Conservation (phyloP, 768 basidiomycete species). For the Lactarius pseudohatsudake region DNA sequence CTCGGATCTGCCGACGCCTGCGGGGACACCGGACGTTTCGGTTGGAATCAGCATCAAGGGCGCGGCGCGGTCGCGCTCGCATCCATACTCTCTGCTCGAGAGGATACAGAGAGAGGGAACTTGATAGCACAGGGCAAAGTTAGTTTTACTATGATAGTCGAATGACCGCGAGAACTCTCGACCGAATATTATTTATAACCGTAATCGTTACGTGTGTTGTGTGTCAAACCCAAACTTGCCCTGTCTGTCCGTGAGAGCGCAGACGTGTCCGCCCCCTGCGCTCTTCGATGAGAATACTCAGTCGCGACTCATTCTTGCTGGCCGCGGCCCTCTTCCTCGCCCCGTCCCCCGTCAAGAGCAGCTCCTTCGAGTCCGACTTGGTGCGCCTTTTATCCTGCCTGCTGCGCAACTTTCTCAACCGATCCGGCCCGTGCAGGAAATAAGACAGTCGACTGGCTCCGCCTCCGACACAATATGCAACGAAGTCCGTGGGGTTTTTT, state of each 20-base stretch:
- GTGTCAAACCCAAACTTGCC: background rate
- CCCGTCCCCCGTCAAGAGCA: background rate
- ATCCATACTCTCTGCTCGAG: constrained; percentile 22
- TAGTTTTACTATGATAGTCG: background rate
- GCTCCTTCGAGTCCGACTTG: background rate
- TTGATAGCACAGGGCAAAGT: background rate
- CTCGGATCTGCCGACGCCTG: background rate
- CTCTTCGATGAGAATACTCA: background rate
- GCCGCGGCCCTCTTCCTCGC: background rate
- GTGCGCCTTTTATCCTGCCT: background rate
- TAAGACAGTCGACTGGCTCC: background rate
- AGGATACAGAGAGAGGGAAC: constrained; percentile 23
- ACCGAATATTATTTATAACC: background rate
- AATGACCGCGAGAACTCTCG: background rate
- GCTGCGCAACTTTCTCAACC: background rate
- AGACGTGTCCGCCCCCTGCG: background rate
- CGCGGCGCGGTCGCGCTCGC: constrained; percentile 20
- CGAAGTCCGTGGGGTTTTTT: too few relatives aligned
- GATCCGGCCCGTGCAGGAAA: background rate
- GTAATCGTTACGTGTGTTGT: background rate
- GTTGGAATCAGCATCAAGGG: constrained; percentile 27
- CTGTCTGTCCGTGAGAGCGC: background rate
- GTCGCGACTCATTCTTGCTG: background rate
- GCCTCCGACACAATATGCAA: constrained; percentile 15
- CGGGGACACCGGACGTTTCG: background rate